Evolutionary conservation across 1,284 basidiomycete species (phyloP).

Genomic region (Trichosporon inkin): DNA sequence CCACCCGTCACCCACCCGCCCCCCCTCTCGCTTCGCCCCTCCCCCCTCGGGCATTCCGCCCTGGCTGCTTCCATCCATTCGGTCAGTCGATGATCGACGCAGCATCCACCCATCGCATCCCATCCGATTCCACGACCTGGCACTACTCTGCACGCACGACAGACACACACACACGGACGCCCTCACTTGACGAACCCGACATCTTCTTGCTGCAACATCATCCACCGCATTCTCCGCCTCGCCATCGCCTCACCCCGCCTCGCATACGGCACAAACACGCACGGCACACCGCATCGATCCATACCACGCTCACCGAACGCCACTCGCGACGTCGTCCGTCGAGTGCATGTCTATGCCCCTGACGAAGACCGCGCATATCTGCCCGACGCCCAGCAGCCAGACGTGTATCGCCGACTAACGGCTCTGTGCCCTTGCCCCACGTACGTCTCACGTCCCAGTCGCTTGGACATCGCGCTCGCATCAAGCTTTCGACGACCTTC

Average conservation of each 20-base stretch:
- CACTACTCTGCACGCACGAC: not conserved
- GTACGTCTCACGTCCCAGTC: not conserved
- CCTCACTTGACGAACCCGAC: too few species aligned
- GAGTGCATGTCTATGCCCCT: too few species aligned
- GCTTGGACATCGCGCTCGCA: constrained; percentile 1
- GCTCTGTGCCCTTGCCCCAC: not conserved
- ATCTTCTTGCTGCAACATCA: not conserved
- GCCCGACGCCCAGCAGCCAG: too few species aligned
- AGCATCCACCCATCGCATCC: not conserved
- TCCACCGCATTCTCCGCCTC: not conserved
- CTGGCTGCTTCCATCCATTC: not conserved
- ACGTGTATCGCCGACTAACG: not conserved
- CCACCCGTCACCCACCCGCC: not conserved
- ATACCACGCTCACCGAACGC: not conserved
- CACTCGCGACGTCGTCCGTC: not conserved
- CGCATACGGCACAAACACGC: not conserved
- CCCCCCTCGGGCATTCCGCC: not conserved
- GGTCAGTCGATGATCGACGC: constrained; percentile 1
- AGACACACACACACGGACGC: not conserved
- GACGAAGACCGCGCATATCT: too few species aligned
- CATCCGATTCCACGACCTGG: not conserved
- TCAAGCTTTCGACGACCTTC: not conserved
- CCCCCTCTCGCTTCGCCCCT: not conserved
- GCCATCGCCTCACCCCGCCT: not conserved
- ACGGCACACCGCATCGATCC: not conserved